Evolutionary conservation across 1,139 yeast species (phyloP).

Genomic region (Kurtzmaniella quercitrusa): DNA sequence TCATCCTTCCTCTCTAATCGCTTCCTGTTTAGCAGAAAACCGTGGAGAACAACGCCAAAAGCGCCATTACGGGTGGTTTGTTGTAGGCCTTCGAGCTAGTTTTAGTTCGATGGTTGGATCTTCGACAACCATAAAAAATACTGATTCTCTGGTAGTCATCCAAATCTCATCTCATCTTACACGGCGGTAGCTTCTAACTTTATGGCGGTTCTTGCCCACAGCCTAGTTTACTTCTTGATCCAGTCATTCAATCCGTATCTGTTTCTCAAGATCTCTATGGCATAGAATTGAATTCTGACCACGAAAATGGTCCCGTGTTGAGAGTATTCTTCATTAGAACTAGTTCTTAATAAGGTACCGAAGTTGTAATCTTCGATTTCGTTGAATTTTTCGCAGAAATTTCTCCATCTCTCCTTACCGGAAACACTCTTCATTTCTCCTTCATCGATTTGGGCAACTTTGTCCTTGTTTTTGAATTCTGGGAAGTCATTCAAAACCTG

Average conservation of each 20-base stretch:
- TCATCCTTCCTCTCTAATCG: neutral
- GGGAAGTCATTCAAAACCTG: constrained; percentile 75
- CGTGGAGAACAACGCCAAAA: constrained; percentile 1
- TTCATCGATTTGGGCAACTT: constrained; percentile 60
- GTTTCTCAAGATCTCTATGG: constrained; percentile 92
- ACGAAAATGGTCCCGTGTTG: constrained; percentile 85
- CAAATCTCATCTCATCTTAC: neutral
- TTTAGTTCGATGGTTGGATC: neutral
- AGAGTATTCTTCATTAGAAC: constrained; percentile 67
- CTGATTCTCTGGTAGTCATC: neutral
- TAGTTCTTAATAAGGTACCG: constrained; percentile 84
- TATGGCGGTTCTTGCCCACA: neutral
- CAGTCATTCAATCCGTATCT: constrained; percentile 89
- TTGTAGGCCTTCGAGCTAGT: neutral
- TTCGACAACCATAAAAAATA: too few relatives aligned
- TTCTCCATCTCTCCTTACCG: constrained; percentile 92
- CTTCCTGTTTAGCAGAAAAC: neutral
- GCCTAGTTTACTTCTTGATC: constrained; percentile 38
- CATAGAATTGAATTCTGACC: constrained; percentile 90
- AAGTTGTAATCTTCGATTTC: constrained; percentile 88
- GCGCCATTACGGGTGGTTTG: constrained; percentile 1
- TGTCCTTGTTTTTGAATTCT: constrained; percentile 62
- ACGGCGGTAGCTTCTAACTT: neutral
- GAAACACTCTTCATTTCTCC: constrained; percentile 73
- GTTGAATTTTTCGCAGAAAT: constrained; percentile 78